Percentiles rank a stretch among this genome's conserved stretches.
Conservation (phyloP, 2,329 filamentous ascomycete species). For the Curvularia eragrostidis region DNA sequence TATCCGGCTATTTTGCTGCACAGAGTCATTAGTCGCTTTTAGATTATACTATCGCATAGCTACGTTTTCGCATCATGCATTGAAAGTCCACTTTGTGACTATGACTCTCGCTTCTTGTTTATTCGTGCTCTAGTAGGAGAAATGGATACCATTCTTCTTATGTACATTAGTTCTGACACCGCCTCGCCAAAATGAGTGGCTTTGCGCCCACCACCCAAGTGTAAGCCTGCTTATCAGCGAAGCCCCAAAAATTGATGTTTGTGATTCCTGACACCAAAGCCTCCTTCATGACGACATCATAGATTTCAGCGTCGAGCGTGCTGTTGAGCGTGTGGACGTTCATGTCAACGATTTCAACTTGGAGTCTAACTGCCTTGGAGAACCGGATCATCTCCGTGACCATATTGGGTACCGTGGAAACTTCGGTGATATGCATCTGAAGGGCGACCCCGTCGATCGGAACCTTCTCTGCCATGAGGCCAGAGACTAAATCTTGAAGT, state of each 20-base stretch:
- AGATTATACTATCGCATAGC: too few relatives aligned
- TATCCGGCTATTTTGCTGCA: too few relatives aligned
- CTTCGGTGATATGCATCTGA: constrained; percentile 18
- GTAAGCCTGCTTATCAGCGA: constrained; percentile 16
- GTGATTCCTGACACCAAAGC: constrained; percentile 15
- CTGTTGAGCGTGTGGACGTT: constrained; percentile 15
- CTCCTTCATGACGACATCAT: constrained; percentile 11
- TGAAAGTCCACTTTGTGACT: too few relatives aligned
- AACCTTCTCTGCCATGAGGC: constrained; percentile 9
- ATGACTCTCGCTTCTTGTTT: too few relatives aligned
- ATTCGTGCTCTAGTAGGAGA: too few relatives aligned
- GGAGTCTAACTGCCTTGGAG: constrained; percentile 13
- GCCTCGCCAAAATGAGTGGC: constrained; percentile 19
- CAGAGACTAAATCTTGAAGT: constrained; percentile 9
- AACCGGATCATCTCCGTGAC: constrained; percentile 11
- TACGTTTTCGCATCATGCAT: too few relatives aligned
- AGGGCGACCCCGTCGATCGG: constrained; percentile 19
- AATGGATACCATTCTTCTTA: too few relatives aligned
- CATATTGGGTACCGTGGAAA: constrained; percentile 9
- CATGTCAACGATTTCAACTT: constrained; percentile 17
- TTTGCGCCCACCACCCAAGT: constrained; percentile 19
- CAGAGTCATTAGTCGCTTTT: too few relatives aligned
- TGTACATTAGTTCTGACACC: too few relatives aligned
- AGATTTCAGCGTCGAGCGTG: constrained; percentile 8
- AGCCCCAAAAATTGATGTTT: constrained; percentile 19